phyloP scores from a whole-genome alignment of 805 yeast genomes.

The Wilhelminamyces savonicus region DNA sequence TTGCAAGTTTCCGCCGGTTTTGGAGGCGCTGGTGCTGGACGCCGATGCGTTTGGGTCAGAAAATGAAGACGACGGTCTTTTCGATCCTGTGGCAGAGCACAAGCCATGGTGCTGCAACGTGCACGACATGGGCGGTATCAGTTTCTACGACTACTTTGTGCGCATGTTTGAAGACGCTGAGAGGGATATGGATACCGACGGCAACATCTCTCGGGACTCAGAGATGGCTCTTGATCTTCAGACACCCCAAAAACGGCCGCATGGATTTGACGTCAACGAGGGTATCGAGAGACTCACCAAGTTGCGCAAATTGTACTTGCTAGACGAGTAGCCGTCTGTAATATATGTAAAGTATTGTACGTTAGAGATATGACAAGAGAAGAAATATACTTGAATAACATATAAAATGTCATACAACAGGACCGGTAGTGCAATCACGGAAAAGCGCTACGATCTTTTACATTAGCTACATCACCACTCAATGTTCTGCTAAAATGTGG shows the following conservation, averaged over 20 bases:
- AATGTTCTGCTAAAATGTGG: no score
- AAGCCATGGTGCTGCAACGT: conserved; percentile 30
- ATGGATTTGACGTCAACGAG: conserved; percentile 23
- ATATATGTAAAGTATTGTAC: no score
- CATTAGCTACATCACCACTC: no score
- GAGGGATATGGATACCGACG: conserved; percentile 5
- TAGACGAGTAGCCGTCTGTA: conserved; percentile 4
- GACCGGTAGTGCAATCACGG: no score
- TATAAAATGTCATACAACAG: not conserved
- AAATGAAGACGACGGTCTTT: conserved; percentile 5
- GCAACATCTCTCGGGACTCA: conserved; percentile 3
- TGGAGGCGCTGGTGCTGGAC: conserved; percentile 3
- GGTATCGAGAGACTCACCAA: conserved; percentile 28
- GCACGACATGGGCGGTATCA: conserved; percentile 4
- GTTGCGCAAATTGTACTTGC: conserved; percentile 28
- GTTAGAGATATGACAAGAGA: no score
- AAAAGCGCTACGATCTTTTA: no score
- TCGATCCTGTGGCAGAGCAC: conserved; percentile 23
- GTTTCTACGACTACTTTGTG: conserved; percentile 16
- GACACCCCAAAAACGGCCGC: conserved; percentile 9
- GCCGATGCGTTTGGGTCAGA: conserved; percentile 4
- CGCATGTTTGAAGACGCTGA: conserved; percentile 13
- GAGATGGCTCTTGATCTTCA: conserved; percentile 1
- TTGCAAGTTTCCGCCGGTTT: conserved; percentile 19
- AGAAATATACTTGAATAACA: not conserved